Percentiles rank a stretch among this genome's conserved stretches.
Evolutionary conservation across 1,284 basidiomycete genomes (phyloP).

Genomic region (Athelia psychrophila): DNA sequence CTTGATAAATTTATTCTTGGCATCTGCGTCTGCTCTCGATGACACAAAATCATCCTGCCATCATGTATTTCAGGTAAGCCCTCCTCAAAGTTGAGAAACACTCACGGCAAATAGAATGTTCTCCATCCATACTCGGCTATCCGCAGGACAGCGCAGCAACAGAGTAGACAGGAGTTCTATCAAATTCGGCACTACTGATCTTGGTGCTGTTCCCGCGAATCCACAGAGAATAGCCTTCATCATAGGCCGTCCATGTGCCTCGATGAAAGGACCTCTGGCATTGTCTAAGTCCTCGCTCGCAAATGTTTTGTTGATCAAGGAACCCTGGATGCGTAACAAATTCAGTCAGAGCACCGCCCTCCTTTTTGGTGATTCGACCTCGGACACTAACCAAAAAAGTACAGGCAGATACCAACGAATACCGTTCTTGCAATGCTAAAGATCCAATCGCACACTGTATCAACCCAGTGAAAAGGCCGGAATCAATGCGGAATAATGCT

Average conservation of each 20-base stretch:
- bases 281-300: slow-evolving; percentile 49
- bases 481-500: slow-evolving; percentile 67
- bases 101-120: slow-evolving; percentile 70
- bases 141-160: slow-evolving; percentile 50
- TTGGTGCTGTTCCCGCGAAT: slow-evolving; percentile 78
- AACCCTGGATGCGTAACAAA: slow-evolving; percentile 37
- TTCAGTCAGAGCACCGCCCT: not conserved
- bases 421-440: slow-evolving; percentile 79
- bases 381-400: slow-evolving; percentile 70
- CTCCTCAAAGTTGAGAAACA: slow-evolving; percentile 9
- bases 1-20: slow-evolving; percentile 78
- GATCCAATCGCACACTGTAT: slow-evolving; percentile 72
- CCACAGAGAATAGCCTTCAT: slow-evolving; percentile 73
- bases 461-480: slow-evolving; percentile 64
- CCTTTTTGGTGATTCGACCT: not conserved
- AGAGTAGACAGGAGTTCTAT: slow-evolving; percentile 76
- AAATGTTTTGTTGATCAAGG: slow-evolving; percentile 61
- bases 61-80: slow-evolving; percentile 1
- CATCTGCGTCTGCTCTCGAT: slow-evolving; percentile 61
- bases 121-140: slow-evolving; percentile 66
- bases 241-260: slow-evolving; percentile 64
- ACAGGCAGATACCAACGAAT: slow-evolving; percentile 80
- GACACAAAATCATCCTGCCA: slow-evolving; percentile 58
- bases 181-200: slow-evolving; percentile 80
- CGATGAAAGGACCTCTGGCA: slow-evolving; percentile 49